Percentiles rank a stretch among this genome's conserved stretches.
Evolutionary conservation across 169 alveolate species (phyloP).

Genomic region (Plasmodium falciparum): DNA sequence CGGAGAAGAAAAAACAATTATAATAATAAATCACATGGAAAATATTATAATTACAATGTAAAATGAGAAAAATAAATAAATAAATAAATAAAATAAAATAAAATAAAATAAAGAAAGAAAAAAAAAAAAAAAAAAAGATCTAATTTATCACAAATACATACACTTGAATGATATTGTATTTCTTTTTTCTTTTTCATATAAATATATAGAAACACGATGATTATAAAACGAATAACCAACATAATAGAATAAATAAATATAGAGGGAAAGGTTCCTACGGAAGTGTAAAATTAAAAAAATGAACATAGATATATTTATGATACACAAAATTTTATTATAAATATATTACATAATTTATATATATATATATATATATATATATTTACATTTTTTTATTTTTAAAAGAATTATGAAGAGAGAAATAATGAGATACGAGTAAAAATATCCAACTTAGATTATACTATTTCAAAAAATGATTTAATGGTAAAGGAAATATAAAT

Average conservation of each 20-base stretch:
- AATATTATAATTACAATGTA: slow-evolving; percentile 28
- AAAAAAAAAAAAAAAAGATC: too few species aligned
- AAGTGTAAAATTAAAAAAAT: slow-evolving; percentile 18
- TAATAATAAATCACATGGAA: slow-evolving; percentile 32
- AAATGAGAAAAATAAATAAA: background rate
- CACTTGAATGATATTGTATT: background rate
- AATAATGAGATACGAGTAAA: slow-evolving; percentile 30
- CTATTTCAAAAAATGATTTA: slow-evolving; percentile 62
- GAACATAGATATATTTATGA: background rate
- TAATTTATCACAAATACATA: too few species aligned
- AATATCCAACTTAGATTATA: slow-evolving; percentile 68
- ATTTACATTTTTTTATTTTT: background rate
- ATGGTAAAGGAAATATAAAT: slow-evolving; percentile 24
- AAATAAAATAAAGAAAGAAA: too few species aligned
- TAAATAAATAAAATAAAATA: background rate
- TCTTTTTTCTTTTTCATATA: background rate
- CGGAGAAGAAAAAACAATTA: slow-evolving; percentile 11
- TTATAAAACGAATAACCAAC: slow-evolving; percentile 25
- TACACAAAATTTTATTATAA: background rate
- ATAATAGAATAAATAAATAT: slow-evolving; percentile 50
- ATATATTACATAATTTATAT: background rate
- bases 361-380: too few species aligned
- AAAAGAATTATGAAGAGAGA: slow-evolving; percentile 36
- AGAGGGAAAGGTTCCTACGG: slow-evolving; percentile 8
- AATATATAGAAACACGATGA: slow-evolving; percentile 32